Percentiles rank a stretch among this genome's conserved stretches.
phyloP scores from a whole-genome alignment of 169 alveolate genomes.

The Plasmodium knowlesi region DNA sequence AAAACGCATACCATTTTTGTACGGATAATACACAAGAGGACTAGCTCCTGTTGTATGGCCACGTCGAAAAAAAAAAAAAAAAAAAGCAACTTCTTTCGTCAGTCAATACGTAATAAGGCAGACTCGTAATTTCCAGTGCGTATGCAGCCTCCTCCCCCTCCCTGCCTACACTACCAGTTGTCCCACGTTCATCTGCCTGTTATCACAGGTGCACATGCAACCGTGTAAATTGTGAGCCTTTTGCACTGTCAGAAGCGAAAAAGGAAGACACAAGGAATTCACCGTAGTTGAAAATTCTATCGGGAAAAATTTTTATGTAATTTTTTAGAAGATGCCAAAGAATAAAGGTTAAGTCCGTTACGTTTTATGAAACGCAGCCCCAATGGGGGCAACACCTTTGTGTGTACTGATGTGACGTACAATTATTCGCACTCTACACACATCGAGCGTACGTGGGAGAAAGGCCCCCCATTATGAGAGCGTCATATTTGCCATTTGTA shows the following conservation, averaged over 20 bases:
- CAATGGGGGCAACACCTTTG: neutral
- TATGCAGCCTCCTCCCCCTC: neutral
- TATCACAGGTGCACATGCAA: neutral
- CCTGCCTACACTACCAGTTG: neutral
- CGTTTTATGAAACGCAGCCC: neutral
- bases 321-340: slow-evolving; percentile 59
- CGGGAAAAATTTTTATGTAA: slow-evolving; percentile 6
- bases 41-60: neutral
- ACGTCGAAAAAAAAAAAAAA: neutral
- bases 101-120: neutral
- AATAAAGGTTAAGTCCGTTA: slow-evolving; percentile 45
- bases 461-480: neutral
- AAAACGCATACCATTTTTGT: neutral
- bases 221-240: neutral
- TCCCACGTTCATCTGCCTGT: neutral
- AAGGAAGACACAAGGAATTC: neutral
- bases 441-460: neutral
- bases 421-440: neutral
- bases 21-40: neutral
- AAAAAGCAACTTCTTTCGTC: neutral
- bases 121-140: neutral
- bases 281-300: neutral
- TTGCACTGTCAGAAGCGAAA: neutral
- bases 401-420: neutral
- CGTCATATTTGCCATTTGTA: neutral